Evolutionary conservation across 2,329 filamentous ascomycete genomes (phyloP), one percentile per base, ranked within the genome.

Genomic region (Phyllosticta capitalensis): DNA sequence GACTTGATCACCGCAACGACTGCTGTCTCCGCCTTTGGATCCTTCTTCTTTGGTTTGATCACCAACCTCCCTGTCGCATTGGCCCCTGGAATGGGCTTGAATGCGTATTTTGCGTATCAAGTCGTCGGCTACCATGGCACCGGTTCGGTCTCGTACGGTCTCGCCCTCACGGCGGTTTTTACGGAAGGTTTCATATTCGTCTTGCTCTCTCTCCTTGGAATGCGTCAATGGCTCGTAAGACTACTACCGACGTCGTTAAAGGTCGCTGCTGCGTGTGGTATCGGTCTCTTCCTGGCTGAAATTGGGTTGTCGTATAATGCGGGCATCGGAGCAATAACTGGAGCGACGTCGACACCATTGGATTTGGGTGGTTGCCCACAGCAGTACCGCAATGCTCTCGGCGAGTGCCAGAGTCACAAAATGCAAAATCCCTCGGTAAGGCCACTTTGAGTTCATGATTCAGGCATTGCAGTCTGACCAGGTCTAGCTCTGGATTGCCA

Each of bases 151-250:
- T 83, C 88, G 0, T 95, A 90, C 70, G 75, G 81, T 52, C 79
- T 92, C 33, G 90, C 90, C 9, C 76, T 95, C 28, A 94, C 89
- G 6, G 90, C 90, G 55, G 90, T 94, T 64, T 95, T 95, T 69
- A 84, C 92, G 10, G 90, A 95, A 72, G 90, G 90, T 19, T 89
- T 89, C 72, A 84, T 95, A 61, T 95, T 95, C 75, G 82, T 95
- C 54, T 87, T 79, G 4, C 79, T 95, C 24, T 90, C 90, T 0
- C 71, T 95, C 38, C 79, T 92, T 56, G 90, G 90, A 45, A 81
- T 95, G 76, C 86, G 90, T 14, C 90, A 95, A 71, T 95, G 90
- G 90, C 83, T 95, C 24, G 90, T 90, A 19, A 84, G 89, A 62
- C 82, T 87, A 53, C 90, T 95, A 59, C 90, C 90, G 0, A 82